phyloP scores from a whole-genome alignment of 2,329 filamentous ascomycete genomes.

The Pestalotiopsis sp. region DNA sequence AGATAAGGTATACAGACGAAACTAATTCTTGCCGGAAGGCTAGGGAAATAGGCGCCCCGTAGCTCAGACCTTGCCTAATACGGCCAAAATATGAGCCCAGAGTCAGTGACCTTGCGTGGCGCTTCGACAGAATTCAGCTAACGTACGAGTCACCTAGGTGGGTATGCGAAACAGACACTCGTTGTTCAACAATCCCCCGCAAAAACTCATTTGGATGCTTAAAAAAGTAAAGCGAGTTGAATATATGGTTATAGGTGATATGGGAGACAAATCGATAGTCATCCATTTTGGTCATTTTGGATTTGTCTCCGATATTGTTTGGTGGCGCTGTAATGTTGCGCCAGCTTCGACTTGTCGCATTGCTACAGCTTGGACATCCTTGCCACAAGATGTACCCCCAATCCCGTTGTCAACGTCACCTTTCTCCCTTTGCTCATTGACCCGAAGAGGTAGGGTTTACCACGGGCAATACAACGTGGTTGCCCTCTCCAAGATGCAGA shows the following conservation, averaged over 20 bases:
- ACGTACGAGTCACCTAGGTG: neutral
- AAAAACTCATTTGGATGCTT: constrained; percentile 40
- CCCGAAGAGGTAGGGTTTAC: neutral
- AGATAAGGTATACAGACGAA: neutral
- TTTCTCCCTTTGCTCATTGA: constrained; percentile 13
- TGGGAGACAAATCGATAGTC: too few relatives aligned
- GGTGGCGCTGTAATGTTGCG: too few relatives aligned
- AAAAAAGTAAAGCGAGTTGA: neutral
- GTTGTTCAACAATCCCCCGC: neutral
- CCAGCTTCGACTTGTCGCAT: too few relatives aligned
- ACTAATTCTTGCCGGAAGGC: neutral
- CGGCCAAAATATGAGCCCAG: neutral
- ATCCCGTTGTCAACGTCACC: too few relatives aligned
- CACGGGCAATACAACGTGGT: neutral
- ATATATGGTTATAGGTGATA: too few relatives aligned
- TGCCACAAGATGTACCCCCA: too few relatives aligned
- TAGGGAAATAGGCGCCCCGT: neutral
- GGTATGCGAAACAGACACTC: neutral
- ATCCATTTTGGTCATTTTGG: too few relatives aligned
- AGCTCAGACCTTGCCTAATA: neutral
- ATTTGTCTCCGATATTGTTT: too few relatives aligned
- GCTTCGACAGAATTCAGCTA: neutral
- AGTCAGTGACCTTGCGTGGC: neutral
- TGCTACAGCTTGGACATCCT: too few relatives aligned
- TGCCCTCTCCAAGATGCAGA: neutral